phyloP scores from a whole-genome alignment of 1,139 yeast species.

The Taphrina pruni region DNA sequence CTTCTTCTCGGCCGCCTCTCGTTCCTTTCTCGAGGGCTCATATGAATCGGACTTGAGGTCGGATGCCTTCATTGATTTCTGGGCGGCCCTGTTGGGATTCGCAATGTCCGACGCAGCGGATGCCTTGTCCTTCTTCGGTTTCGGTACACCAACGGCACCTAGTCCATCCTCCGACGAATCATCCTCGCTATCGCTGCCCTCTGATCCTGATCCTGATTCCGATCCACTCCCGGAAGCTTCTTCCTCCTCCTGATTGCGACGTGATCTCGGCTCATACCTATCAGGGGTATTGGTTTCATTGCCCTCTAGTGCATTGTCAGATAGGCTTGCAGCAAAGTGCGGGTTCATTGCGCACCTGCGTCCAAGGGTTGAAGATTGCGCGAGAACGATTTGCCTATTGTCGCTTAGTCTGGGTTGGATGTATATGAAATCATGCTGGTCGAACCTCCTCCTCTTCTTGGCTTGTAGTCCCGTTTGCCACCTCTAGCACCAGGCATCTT shows the following conservation, averaged over 20 bases:
- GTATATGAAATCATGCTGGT: neutral
- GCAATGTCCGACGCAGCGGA: slow-evolving; percentile 12
- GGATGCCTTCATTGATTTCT: slow-evolving; percentile 32
- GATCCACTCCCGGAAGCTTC: slow-evolving; percentile 13
- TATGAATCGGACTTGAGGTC: slow-evolving; percentile 24
- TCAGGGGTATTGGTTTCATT: slow-evolving; percentile 38
- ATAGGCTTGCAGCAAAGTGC: too few relatives aligned
- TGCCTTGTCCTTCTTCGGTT: slow-evolving; percentile 19
- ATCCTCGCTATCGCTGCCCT: slow-evolving; percentile 23
- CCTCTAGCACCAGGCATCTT: slow-evolving; percentile 34
- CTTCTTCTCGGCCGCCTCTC: slow-evolving; percentile 46
- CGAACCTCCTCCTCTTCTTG: slow-evolving; percentile 33
- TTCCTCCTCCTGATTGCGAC: slow-evolving; percentile 33
- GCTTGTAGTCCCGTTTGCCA: slow-evolving; percentile 38
- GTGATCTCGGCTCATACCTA: slow-evolving; percentile 23
- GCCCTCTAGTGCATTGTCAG: slow-evolving; percentile 17
- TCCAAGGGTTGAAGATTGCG: slow-evolving; percentile 37
- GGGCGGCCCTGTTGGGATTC: slow-evolving; percentile 37
- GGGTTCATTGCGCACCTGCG: slow-evolving; percentile 9
- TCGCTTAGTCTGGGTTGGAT: neutral
- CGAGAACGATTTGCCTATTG: slow-evolving; percentile 35
- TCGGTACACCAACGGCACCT: slow-evolving; percentile 33
- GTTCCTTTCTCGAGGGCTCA: slow-evolving; percentile 45
- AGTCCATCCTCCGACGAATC: slow-evolving; percentile 38
- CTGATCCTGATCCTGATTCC: slow-evolving; percentile 16